These are phyloP conservation scores for Aspergillus niger DNA, from an alignment of 2,329 filamentous ascomycete genomes.

Conservation along the genomic window DNA sequence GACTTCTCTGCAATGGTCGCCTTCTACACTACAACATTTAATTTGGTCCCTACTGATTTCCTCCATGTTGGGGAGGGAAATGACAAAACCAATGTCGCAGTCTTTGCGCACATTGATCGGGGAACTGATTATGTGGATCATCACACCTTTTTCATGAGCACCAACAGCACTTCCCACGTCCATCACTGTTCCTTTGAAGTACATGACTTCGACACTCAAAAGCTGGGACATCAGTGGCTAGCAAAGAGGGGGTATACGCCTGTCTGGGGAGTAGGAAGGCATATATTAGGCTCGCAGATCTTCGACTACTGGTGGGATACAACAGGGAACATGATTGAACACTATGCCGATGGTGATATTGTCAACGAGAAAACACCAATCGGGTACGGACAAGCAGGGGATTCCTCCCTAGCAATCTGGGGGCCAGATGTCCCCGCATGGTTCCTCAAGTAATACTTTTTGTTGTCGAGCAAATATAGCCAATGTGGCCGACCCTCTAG, in stretches of 20 bases:
- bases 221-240: slow-evolving; percentile 56
- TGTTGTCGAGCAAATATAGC: too few species aligned
- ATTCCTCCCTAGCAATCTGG: slow-evolving; percentile 40
- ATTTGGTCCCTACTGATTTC: slow-evolving; percentile 35
- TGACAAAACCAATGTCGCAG: slow-evolving; percentile 35
- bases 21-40: slow-evolving; percentile 36
- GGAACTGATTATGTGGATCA: slow-evolving; percentile 53
- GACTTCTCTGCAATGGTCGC: slow-evolving; percentile 27
- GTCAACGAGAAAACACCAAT: slow-evolving; percentile 31
- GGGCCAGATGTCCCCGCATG: slow-evolving; percentile 37
- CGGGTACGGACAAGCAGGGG: slow-evolving; percentile 33
- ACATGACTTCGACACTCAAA: slow-evolving; percentile 56
- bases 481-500: too few species aligned
- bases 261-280: slow-evolving; percentile 22
- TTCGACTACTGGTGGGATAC: slow-evolving; percentile 25
- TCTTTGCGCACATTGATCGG: slow-evolving; percentile 55
- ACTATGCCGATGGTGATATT: slow-evolving; percentile 22
- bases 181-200: slow-evolving; percentile 56
- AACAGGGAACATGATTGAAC: slow-evolving; percentile 19
- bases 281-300: slow-evolving; percentile 21
- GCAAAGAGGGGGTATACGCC: slow-evolving; percentile 46
- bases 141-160: slow-evolving; percentile 54
- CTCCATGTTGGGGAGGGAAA: slow-evolving; percentile 25
- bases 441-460: slow-evolving; percentile 38
- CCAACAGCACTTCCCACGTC: slow-evolving; percentile 40